Percentiles rank a stretch among this genome's conserved stretches.
These are phyloP conservation scores for Metschnikowia arizonensis DNA, from an alignment of 805 yeast species.

Conservation along the genomic window DNA sequence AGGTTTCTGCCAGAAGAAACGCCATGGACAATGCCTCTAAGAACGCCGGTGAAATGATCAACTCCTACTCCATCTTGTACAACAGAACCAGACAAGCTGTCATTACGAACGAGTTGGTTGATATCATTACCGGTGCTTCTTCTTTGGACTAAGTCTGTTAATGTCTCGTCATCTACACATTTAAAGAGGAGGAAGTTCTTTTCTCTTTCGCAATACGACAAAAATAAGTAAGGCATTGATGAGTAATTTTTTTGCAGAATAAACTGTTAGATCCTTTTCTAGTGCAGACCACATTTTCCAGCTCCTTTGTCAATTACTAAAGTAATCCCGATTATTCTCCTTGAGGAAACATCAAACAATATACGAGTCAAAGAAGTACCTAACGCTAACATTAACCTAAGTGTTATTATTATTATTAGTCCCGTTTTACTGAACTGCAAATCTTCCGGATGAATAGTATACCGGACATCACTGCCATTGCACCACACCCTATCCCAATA, in stretches of 20 bases:
- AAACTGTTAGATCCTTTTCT: too few species aligned
- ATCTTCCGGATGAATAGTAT: constrained; percentile 60
- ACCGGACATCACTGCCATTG: constrained; percentile 67
- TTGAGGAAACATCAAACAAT: too few species aligned
- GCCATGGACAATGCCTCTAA: constrained; percentile 99
- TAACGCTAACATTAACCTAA: too few species aligned
- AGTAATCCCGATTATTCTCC: not conserved
- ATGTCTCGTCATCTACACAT: constrained; percentile 7
- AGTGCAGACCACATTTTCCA: too few species aligned
- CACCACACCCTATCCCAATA: constrained; percentile 69
- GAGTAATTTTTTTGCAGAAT: not conserved
- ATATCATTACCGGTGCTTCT: constrained; percentile 99
- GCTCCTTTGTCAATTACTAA: too few species aligned
- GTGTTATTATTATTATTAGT: constrained; percentile 27
- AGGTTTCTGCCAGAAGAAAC: constrained; percentile 96
- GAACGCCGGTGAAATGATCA: constrained; percentile 99
- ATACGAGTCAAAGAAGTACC: too few species aligned
- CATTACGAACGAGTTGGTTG: constrained; percentile 85
- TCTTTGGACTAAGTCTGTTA: constrained; percentile 68
- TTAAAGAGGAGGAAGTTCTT: not conserved
- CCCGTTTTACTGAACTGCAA: constrained; percentile 55
- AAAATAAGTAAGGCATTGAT: not conserved
- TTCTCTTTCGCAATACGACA: constrained; percentile 4
- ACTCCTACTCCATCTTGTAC: constrained; percentile 91
- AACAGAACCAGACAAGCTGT: constrained; percentile 59